These are phyloP conservation scores for Passiflora organensis DNA, from an alignment of 345 rosid genomes.

Conservation along the genomic window DNA sequence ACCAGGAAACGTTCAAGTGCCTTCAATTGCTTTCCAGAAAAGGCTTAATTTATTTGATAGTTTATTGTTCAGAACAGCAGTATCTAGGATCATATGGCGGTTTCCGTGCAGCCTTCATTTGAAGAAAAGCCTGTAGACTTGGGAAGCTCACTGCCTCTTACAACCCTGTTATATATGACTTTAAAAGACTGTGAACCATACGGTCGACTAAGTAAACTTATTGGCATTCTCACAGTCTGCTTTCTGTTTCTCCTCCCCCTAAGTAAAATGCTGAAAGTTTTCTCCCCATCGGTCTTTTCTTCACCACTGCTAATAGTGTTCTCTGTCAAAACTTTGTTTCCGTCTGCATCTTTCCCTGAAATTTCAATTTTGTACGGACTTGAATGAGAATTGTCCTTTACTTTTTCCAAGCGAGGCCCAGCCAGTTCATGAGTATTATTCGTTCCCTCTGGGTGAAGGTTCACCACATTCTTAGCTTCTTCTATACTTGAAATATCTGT, in stretches of 20 bases:
- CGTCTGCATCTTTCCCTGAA: constrained; percentile 22
- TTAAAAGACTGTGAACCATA: constrained; percentile 86
- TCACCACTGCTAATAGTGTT: constrained; percentile 31
- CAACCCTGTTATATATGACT: constrained; percentile 62
- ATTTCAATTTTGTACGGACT: constrained; percentile 19
- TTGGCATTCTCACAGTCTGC: constrained; percentile 88
- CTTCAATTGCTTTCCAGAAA: constrained; percentile 10
- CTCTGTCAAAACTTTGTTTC: constrained; percentile 20
- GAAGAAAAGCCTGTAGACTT: constrained; percentile 36
- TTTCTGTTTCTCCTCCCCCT: constrained; percentile 85
- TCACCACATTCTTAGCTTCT: constrained; percentile 32
- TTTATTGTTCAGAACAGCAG: constrained; percentile 1
- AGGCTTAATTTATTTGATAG: constrained; percentile 5
- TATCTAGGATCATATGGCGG: constrained; percentile 28
- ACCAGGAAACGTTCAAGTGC: constrained; percentile 13
- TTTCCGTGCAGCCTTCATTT: constrained; percentile 35
- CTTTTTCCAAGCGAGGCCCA: constrained; percentile 22
- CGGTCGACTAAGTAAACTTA: constrained; percentile 84
- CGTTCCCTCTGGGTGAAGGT: constrained; percentile 33
- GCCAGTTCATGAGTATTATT: constrained; percentile 24
- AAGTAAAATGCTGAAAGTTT: constrained; percentile 80
- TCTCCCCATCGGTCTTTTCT: constrained; percentile 50
- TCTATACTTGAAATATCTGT: constrained; percentile 43
- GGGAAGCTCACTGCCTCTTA: constrained; percentile 73
- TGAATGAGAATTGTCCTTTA: constrained; percentile 35